Evolutionary conservation across 1,139 yeast genomes (phyloP), one percentile per base, ranked within the genome.

Genomic region (Suhomyces yuchorum): DNA sequence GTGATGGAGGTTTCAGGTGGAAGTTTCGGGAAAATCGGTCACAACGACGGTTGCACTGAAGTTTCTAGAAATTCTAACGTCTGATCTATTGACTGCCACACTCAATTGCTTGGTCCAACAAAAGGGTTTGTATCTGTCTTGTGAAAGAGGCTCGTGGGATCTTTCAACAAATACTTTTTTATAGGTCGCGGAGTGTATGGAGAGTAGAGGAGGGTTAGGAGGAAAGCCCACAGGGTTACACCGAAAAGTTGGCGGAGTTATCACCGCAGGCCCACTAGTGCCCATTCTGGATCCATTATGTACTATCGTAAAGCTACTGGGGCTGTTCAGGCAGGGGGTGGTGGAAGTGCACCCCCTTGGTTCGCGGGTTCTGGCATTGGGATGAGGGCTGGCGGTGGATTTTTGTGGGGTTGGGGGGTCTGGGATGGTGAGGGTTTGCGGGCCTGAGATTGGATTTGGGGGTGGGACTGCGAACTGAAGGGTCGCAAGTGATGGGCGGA

Each of bases 111-210:
- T 14, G 18, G 14, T 8, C 34, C 9, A 30, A 30, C 18, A 30
- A 30, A 30, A 14, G 34, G 18, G 34, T 14, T 14, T 6, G 34
- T 7, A 8, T 14, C 18, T 30, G 34, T 30, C 34, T 30, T 30
- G 18, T 26, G 18, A 30, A 30, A 30, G 34, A 17, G 20, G 26
- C 30, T 23, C 30, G 32, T 37, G 40, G 39, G 40, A 24, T 37
- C 37, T 18, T 17, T 37, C 40, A 37, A 24, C 32, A 23, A 37
- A 37, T 37, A 37, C 32, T 37, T 37, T 37, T 37, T 37, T 24
- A 35, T 35, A 22, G 38, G 39, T 37, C 39, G 39, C 39, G 39
- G 39, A 22, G 39, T 37, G 30, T 37, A 37, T 37, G 39, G 39
- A 23, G 39, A 23, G 17, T n/a, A n/a, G n/a, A n/a, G 12, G 17